phyloP scores from a whole-genome alignment of 2,329 filamentous ascomycete species.

The Cordyceps cicadae region DNA sequence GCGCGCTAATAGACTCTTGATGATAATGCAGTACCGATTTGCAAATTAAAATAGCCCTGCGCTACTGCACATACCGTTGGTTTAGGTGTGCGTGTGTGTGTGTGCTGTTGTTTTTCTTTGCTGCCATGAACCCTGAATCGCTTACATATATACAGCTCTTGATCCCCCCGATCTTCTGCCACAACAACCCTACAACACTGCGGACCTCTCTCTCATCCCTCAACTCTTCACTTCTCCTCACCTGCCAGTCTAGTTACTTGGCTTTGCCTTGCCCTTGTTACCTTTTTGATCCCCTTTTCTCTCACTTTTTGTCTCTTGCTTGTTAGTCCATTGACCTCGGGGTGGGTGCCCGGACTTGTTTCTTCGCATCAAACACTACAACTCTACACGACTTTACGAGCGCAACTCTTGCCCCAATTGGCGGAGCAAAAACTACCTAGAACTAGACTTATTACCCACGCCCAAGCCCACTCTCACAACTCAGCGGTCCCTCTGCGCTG shows the following conservation, averaged over 20 bases:
- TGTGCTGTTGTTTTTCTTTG: conserved; percentile 9
- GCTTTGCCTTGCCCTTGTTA: background rate
- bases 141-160: conserved; percentile 13
- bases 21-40: conserved; percentile 10
- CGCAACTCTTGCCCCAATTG: conserved; percentile 8
- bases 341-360: background rate
- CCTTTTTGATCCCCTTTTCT: conserved; percentile 20
- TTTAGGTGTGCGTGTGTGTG: background rate
- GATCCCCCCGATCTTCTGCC: conserved; percentile 7
- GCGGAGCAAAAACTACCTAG: conserved; percentile 5
- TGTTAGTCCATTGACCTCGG: background rate
- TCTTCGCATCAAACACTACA: conserved; percentile 1
- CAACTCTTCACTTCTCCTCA: conserved; percentile 15
- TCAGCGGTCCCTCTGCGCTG: background rate
- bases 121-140: conserved; percentile 17
- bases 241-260: conserved; percentile 9
- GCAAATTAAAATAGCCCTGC: conserved; percentile 13
- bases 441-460: conserved; percentile 5
- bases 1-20: conserved; percentile 15
- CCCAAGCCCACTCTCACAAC: conserved; percentile 1
- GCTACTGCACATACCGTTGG: conserved; percentile 10
- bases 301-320: conserved; percentile 12
- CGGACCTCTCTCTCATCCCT: conserved; percentile 10
- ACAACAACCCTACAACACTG: background rate
- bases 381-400: background rate